A percentile compares a stretch with the other conserved stretches of the same genome.
phyloP scores from a whole-genome alignment of 2,329 filamentous ascomycete species.

The Diplodia mutila region DNA sequence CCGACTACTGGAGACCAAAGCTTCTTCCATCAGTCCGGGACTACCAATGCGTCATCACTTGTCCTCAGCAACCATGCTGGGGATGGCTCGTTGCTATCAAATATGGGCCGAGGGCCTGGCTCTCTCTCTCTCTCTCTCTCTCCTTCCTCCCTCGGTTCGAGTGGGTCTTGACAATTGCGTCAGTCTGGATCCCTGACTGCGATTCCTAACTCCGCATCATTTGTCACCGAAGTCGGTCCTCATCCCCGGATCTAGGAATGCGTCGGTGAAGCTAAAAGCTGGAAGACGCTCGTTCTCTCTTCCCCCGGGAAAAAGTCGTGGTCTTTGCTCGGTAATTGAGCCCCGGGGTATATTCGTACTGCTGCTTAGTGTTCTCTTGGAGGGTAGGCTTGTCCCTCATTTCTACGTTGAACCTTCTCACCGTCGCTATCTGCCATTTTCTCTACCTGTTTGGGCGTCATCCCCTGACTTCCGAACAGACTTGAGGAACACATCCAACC shows the following conservation, averaged over 20 bases:
- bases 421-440: neutral
- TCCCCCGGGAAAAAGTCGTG: neutral
- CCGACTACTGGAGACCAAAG: neutral
- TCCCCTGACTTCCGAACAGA: neutral
- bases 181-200: neutral
- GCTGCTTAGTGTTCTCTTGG: neutral
- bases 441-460: neutral
- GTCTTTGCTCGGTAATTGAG: neutral
- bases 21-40: slow-evolving; percentile 10
- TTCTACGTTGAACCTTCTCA: neutral
- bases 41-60: slow-evolving; percentile 7
- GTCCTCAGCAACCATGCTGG: neutral
- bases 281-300: neutral
- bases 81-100: slow-evolving; percentile 6
- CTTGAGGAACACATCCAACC: neutral
- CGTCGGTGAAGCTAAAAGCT: neutral
- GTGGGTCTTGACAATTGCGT: neutral
- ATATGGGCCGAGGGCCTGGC: neutral
- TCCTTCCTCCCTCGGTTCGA: neutral
- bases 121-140: no score
- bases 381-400: neutral
- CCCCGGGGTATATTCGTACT: neutral
- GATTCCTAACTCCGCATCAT: neutral
- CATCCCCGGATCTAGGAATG: neutral
- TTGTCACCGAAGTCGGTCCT: neutral